Conservation (phyloP, 2,329 filamentous ascomycete species). For the Lecanicillium sp. region DNA sequence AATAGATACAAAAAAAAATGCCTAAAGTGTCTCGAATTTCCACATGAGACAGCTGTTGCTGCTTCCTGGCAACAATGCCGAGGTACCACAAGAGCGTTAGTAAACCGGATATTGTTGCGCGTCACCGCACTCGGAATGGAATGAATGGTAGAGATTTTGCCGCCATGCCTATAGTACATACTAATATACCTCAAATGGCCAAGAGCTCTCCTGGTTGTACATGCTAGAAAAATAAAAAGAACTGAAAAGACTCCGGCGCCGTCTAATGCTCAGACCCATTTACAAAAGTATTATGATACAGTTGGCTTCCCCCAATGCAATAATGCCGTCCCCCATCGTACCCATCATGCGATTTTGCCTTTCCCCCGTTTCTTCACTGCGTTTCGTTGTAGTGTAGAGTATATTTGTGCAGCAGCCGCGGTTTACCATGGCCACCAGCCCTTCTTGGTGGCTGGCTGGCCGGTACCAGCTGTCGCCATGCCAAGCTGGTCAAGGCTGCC, state of each 20-base stretch:
- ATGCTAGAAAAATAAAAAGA: slow-evolving; percentile 2
- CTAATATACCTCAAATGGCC: too few species aligned
- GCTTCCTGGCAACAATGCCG: too few species aligned
- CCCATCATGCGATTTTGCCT: slow-evolving; percentile 1
- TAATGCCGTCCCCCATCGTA: slow-evolving; percentile 14
- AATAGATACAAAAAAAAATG: too few species aligned
- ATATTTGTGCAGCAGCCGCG: not conserved
- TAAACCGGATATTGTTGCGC: too few species aligned
- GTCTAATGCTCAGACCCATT: slow-evolving; percentile 22
- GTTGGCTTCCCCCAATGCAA: slow-evolving; percentile 20
- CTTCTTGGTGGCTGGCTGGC: slow-evolving; percentile 32
- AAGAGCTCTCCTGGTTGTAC: slow-evolving; percentile 5
- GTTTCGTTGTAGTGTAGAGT: not conserved
- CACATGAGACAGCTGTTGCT: too few species aligned
- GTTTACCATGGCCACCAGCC: slow-evolving; percentile 37
- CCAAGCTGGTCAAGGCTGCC: slow-evolving; percentile 45
- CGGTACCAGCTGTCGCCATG: slow-evolving; percentile 21
- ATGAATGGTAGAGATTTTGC: too few species aligned
- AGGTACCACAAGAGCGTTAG: too few species aligned
- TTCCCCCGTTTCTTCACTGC: not conserved
- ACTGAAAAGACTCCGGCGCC: slow-evolving; percentile 9
- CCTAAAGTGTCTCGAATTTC: too few species aligned
- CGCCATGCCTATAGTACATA: too few species aligned
- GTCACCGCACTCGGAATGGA: too few species aligned
- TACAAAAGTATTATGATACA: slow-evolving; percentile 32